phyloP scores from a whole-genome alignment of 768 basidiomycete genomes.

The Lenzites betulinus region DNA sequence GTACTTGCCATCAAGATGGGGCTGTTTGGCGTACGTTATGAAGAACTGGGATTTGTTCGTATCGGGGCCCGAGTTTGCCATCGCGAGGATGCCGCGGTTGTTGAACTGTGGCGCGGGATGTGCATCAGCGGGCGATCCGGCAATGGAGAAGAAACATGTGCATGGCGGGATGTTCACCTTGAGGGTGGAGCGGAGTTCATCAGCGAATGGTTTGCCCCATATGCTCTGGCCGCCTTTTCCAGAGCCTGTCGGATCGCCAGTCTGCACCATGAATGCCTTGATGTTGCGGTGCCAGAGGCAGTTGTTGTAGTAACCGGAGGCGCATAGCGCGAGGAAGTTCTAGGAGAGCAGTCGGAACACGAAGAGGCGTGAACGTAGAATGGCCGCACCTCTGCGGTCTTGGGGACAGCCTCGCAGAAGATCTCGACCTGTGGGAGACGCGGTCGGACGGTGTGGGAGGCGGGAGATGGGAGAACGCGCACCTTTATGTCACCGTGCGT shows the following conservation, averaged over 20 bases:
- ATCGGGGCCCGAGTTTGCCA: slow-evolving; percentile 96
- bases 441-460: background rate
- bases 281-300: slow-evolving; percentile 94
- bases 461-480: slow-evolving; percentile 15
- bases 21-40: slow-evolving; percentile 88
- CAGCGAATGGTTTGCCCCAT: slow-evolving; percentile 90
- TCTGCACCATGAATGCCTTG: slow-evolving; percentile 94
- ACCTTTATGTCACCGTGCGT: slow-evolving; percentile 96
- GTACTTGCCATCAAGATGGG: slow-evolving; percentile 92
- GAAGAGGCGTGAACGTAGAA: background rate
- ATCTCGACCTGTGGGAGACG: slow-evolving; percentile 73
- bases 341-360: slow-evolving; percentile 32
- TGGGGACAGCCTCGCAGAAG: slow-evolving; percentile 96
- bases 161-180: slow-evolving; percentile 54
- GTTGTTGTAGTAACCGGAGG: slow-evolving; percentile 82
- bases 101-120: slow-evolving; percentile 69
- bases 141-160: background rate
- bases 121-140: background rate
- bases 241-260: slow-evolving; percentile 84
- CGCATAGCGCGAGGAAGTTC: slow-evolving; percentile 96
- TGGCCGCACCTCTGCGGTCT: slow-evolving; percentile 79
- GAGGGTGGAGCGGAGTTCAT: slow-evolving; percentile 92
- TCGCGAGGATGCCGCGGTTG: slow-evolving; percentile 89
- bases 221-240: slow-evolving; percentile 98
- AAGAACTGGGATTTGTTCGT: slow-evolving; percentile 94